A percentile compares a stretch with the other conserved stretches of the same genome.
Conservation (phyloP, 352 stramenopile species). For the Globisporangium rhizosaccharum region DNA sequence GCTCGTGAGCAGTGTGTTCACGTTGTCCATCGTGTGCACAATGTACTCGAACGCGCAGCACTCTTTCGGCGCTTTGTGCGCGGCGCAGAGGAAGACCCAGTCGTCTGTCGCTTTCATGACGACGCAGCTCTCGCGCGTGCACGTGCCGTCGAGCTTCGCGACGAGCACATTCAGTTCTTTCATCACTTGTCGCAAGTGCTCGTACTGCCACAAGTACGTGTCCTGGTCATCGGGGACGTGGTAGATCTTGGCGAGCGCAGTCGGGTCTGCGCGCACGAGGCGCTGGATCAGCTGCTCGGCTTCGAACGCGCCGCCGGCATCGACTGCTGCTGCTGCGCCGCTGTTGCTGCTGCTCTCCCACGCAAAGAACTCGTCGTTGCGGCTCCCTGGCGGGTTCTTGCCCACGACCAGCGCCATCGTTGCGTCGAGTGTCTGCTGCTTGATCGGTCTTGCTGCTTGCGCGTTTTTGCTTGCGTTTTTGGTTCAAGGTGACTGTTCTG, state of each 20-base stretch:
- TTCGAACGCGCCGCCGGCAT: conserved; percentile 55
- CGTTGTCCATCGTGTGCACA: conserved; percentile 83
- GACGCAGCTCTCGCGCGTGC: conserved; percentile 61
- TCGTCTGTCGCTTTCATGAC: conserved; percentile 86
- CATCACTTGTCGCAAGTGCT: conserved; percentile 80
- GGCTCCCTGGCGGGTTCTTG: conserved; percentile 68
- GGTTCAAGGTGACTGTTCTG: not conserved
- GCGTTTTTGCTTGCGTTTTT: not conserved
- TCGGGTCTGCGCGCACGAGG: conserved; percentile 55
- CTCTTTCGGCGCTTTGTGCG: conserved; percentile 74
- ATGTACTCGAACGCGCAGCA: conserved; percentile 87
- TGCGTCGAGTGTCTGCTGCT: not conserved
- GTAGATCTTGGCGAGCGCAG: conserved; percentile 57
- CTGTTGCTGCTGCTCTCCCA: conserved; percentile 34
- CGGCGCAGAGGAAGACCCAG: conserved; percentile 83
- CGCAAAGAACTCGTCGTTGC: conserved; percentile 78
- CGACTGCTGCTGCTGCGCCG: conserved; percentile 4
- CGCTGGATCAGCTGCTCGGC: conserved; percentile 78
- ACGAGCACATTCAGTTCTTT: conserved; percentile 81
- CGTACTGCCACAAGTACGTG: conserved; percentile 84
- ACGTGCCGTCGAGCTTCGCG: conserved; percentile 50
- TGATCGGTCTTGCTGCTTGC: not conserved
- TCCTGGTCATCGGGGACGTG: conserved; percentile 71
- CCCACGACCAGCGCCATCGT: conserved; percentile 46
- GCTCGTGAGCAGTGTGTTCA: conserved; percentile 79